A percentile compares a stretch with the other conserved stretches of the same genome.
phyloP scores from a whole-genome alignment of 805 yeast genomes.

The Saturnispora diversa region DNA sequence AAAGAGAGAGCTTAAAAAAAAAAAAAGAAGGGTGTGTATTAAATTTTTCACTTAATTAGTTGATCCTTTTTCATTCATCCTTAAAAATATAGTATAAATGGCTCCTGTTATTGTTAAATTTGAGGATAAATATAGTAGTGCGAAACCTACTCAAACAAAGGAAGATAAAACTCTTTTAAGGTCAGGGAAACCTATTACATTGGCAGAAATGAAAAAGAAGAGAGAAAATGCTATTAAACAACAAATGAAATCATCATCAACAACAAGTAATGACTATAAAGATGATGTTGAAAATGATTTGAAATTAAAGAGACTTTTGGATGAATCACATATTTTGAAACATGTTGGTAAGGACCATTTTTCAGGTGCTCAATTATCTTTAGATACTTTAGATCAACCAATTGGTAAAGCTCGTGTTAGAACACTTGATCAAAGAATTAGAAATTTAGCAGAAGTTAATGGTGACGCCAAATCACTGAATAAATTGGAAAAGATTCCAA shows the following conservation, averaged over 20 bases:
- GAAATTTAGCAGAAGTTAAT: slow-evolving; percentile 38
- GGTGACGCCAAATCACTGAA: slow-evolving; percentile 30
- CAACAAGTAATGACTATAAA: slow-evolving; percentile 35
- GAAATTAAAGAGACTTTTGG: slow-evolving; percentile 60
- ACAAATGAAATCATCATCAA: slow-evolving; percentile 16
- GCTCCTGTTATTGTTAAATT: slow-evolving; percentile 44
- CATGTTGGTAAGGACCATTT: slow-evolving; percentile 27
- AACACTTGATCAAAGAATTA: slow-evolving; percentile 52
- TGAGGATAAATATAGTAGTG: slow-evolving; percentile 29
- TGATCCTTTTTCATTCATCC: not conserved
- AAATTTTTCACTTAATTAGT: not conserved
- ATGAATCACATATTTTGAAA: slow-evolving; percentile 62
- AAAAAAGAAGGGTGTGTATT: too few relatives aligned
- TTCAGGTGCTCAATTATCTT: slow-evolving; percentile 63
- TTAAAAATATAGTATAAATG: slow-evolving; percentile 11
- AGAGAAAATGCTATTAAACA: slow-evolving; percentile 29
- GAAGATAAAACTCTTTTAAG: slow-evolving; percentile 45
- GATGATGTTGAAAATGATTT: slow-evolving; percentile 61
- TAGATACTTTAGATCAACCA: slow-evolving; percentile 54
- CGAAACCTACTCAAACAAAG: slow-evolving; percentile 22
- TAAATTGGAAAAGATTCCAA: slow-evolving; percentile 74
- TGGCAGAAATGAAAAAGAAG: slow-evolving; percentile 32
- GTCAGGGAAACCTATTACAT: slow-evolving; percentile 54
- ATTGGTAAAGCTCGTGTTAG: slow-evolving; percentile 64
- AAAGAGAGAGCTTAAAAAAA: not conserved